Evolutionary conservation across 108 stramenopile genomes (phyloP).

Genomic region (Discostella pseudostelligera): DNA sequence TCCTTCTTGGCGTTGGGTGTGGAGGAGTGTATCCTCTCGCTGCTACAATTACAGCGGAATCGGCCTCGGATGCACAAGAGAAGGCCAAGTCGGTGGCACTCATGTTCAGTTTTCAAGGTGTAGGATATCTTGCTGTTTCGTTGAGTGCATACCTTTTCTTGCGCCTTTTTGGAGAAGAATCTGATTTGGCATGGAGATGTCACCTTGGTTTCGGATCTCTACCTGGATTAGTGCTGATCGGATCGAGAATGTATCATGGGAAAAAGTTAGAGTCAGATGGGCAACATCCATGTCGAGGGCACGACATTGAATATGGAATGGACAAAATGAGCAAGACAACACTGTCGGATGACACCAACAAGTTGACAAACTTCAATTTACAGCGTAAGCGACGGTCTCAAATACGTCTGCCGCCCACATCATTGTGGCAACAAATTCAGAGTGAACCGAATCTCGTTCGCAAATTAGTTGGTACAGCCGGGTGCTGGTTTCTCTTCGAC

Average conservation of each 20-base stretch:
- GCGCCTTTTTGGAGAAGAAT: slow-evolving; percentile 36
- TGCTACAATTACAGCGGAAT: slow-evolving; percentile 80
- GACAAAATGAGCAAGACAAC: not conserved
- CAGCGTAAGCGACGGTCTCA: slow-evolving; percentile 8
- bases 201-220: slow-evolving; percentile 69
- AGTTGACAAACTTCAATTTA: slow-evolving; percentile 1
- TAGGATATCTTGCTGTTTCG: slow-evolving; percentile 72
- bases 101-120: slow-evolving; percentile 80
- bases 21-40: slow-evolving; percentile 89
- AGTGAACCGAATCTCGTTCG: slow-evolving; percentile 59
- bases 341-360: not conserved
- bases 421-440: slow-evolving; percentile 32
- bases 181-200: slow-evolving; percentile 72
- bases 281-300: not conserved
- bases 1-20: slow-evolving; percentile 77
- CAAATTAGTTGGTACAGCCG: slow-evolving; percentile 79
- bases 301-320: not conserved
- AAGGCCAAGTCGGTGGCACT: slow-evolving; percentile 59
- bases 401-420: slow-evolving; percentile 28
- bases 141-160: slow-evolving; percentile 54
- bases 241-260: slow-evolving; percentile 30
- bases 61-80: slow-evolving; percentile 18
- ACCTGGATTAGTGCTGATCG: slow-evolving; percentile 64
- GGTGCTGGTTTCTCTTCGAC: slow-evolving; percentile 87
- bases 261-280: not conserved